Base-by-base conservation (phyloP, 805 yeast genomes). In the Starmerella stigmatis region DNA sequence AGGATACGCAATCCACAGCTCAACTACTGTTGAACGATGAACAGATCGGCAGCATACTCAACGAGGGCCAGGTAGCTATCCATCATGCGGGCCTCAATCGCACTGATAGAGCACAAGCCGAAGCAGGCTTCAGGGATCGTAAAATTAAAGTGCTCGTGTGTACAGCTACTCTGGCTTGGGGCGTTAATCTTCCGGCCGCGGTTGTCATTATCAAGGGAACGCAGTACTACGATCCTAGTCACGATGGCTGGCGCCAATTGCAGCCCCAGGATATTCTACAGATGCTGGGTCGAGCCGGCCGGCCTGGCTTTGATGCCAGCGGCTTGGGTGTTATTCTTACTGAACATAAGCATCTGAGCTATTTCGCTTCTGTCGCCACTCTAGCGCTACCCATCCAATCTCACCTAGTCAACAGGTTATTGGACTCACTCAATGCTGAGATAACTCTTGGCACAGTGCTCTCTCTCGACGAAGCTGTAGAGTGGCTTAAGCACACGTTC, bases 101-200 rank as follows among this genome's bases (percentile, higher is more conserved):
- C 51, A 67, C 86, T 0, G 96, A 88, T 58, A 74, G 99, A 58
- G 85, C 85, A 56, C 59, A 83, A 35, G 79, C 92, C 0, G 98
- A 94, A 57, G 76, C 77, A 57, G 74, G 85, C 79, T 92, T 92
- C 60, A 68, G 77, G 28, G 66, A 71, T 25, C 97, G 99, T 33
- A 80, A 85, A 0, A 78, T 88, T 52, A 83, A 79, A 50, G 96
- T 92, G 0, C 67, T 92, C 16, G 83, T 94, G 55, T 86, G 96
- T 72, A 92, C 99, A 2, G 94, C 98, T 0, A 92, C 99, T 0
- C 73, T 92, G 49, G 99, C 99, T 0, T 92, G 98, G 98, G 99
- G 99, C 73, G 96, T 92, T 15, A 92, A 92, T 59, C 69, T 92
- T 45, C 98, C 99, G 2, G 98, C 98, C 6, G 96, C 96, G 2